Evolutionary conservation across 306 rosid species (phyloP), one percentile per base, ranked within the genome.

Genomic region (Inga leiocalycina): DNA sequence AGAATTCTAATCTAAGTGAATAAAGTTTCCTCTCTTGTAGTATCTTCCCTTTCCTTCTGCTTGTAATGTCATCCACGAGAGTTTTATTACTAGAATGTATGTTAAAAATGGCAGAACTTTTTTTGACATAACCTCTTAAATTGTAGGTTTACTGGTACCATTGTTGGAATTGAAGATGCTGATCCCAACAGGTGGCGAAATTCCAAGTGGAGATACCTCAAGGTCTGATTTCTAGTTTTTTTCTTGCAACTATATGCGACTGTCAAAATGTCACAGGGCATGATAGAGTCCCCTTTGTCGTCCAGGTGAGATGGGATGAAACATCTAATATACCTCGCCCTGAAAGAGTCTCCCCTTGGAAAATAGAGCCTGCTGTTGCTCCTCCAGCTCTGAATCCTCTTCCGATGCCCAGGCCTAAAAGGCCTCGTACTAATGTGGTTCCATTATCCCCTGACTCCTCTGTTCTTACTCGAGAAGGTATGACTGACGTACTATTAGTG

Each of bases 281-380:
- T 75, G 83, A 81, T 45, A 61, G 27, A 61, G 46, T 43, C 65
- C 61, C 45, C 76, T 62, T 5, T 75, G 68, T 79, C 66, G 27
- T 88, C 70, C 68, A 94, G 98, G 98, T 94, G 91, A 91, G 94
- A 88, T 94, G 98, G 98, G 98, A 94, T 81, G 98, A 94, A 80
- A 92, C 92, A 67, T 92, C 91, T 41, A 86, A 92, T 27, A 88
- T 91, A 20, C 88, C 96, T 61, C 98, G 97, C 35, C 98, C 98
- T 2, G 97, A 94, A 64, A 91, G 90, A 84, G 97, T 94, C 69
- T 92, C 97, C 32, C 94, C 97, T n/a, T 94, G 98, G 98, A 94
- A 94, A 89, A 86, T 94, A 79, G 98, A 93, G 86, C 96, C 98
- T 32, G 96, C 98, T 57, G 91, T 90, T 80, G 92, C 98, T 88